Base-by-base conservation (phyloP, 257 asterid species). In the Voacanga thouarsii region DNA sequence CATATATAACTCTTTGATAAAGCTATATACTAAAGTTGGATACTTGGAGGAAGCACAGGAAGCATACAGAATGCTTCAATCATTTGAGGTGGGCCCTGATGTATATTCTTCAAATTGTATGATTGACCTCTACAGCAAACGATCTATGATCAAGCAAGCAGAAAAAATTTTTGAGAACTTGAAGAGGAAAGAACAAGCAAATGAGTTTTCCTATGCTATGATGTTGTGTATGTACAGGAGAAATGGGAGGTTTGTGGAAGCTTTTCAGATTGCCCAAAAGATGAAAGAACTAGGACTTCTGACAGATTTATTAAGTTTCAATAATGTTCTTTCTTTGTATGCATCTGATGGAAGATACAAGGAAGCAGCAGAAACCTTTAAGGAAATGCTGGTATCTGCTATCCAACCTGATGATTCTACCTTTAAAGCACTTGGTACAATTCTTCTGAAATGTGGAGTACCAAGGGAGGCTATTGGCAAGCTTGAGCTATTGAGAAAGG, bases 161-260 rank as follows among this genome's bases (percentile, higher is more conserved):
- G 98, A 93, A 82, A 87, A 80, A 84, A 82, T 89, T 55, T 96
- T 96, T 45, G 85, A 88, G 80, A 33, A 75, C 49, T 75, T 96
- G 90, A 89, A 79, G 84, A 78, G 69, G 53, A 84, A 84, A 37
- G 91, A 93, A 19, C 75, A 69, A 15, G 98, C 99, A 4, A 93
- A 92, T 63, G 99, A 96, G 75, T 96, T 96, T 76, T 85, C 99
- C 28, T 89, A 93, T 79, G 97, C 99, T 59, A 93, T 93, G 99
- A 96, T 92, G 98, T 28, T 96, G 80, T 90, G 97, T 71, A 89
- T 96, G 99, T 93, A 96, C 83, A 91, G 85, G 85, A 90, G 91
- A 88, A 93, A 89, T 57, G 92, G 96, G 37, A 87, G 87, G 76
- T 90, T 93, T 57, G 60, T 74, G 60, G 98, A 93, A 70, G 99